Base-by-base conservation (phyloP, 176 grass and related monocot genomes). In the Paspalum vaginatum region DNA sequence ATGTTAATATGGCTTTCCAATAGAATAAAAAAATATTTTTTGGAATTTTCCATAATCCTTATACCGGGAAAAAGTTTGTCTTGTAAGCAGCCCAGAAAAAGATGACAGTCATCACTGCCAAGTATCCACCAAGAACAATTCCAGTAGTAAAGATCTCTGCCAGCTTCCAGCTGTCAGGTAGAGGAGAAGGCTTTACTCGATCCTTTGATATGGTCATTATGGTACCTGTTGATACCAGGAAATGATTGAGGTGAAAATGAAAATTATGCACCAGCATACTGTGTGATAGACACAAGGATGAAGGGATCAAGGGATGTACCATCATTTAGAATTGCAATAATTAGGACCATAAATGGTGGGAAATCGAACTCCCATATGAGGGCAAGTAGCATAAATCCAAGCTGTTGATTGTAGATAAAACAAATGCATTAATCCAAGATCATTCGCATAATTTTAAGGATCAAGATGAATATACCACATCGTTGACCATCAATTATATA, bases 261-360 rank as follows among this genome's bases (percentile, higher is more conserved):
- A 47, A 50, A 47, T 17, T 37, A 54, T 22, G 8, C n/a, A 49
- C 24, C 17, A 21, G 2, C n/a, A 17, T 65, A 74, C 14, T 74
- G 5, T 20, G 67, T 20, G 67, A 86, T 8, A 27, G 5, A 14
- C 0, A 57, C 6, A 65, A 25, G 41, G 44, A 74, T 66, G 67
- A 61, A 74, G 21, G 48, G 39, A 69, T 54, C 20, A 82, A 79
- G 47, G 38, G 61, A n/a, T 63, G n/a, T 62, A 91, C 90, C 91
- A 13, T 93, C 84, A 82, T 93, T 93, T 2, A 93, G 87, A 56
- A 93, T 89, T 79, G 91, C 84, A 40, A 93, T 87, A 68, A 93
- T 87, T 54, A 93, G 72, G 61, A 93, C 84, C 91, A 93, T 93
- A 66, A 93, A 88, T 72, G 86, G 86, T 0, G 86, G 80, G 42